Evolutionary conservation across 176 grass and related monocot genomes (phyloP), one percentile per base, ranked within the genome.

Genomic region (Cenchrus fungigraminus): DNA sequence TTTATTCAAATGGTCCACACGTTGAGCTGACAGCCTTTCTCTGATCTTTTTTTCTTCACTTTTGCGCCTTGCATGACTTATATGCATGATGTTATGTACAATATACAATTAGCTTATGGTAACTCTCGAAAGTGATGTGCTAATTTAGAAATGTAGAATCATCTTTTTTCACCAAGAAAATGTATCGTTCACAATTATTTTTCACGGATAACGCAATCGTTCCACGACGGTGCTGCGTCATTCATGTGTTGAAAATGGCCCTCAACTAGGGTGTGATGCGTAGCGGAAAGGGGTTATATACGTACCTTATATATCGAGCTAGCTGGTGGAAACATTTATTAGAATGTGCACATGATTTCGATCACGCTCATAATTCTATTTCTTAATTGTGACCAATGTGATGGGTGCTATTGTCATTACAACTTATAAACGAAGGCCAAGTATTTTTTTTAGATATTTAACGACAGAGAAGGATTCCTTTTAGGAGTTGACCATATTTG

Each of bases 401-500:
- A 62, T 16, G 2, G 51, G 14, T 61, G 59, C 12, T 54, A 54
- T 31, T 5, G 13, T 11, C 4, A 49, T 78, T 7, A n/a, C 6
- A 19, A 66, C 25, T 65, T 46, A 46, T 50, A 6, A 82, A 76
- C 9, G 13, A 50, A 10, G 12, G 66, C 20, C 53, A 82, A 6
- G 43, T 6, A 15, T 2, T 52, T 73, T 65, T 54, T 80, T 73
- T 29, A 4, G 14, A 53, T 78, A 64, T 12, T 74, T 85, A 43
- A 69, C n/a, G 71, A 19, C 32, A 15, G 45, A 86, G 83, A 77
- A 46, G 0, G 88, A 82, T 73, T 82, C 79, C 42, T 20, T 19
- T 17, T 66, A 46, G 76, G 13, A 73, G 84, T 86, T 90, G 88
- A 90, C 88, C 79, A 17, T 20, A 22, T 28, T 42, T 42, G 55